Base-by-base conservation (phyloP, 768 basidiomycete species). In the Leccinum variicolor region DNA sequence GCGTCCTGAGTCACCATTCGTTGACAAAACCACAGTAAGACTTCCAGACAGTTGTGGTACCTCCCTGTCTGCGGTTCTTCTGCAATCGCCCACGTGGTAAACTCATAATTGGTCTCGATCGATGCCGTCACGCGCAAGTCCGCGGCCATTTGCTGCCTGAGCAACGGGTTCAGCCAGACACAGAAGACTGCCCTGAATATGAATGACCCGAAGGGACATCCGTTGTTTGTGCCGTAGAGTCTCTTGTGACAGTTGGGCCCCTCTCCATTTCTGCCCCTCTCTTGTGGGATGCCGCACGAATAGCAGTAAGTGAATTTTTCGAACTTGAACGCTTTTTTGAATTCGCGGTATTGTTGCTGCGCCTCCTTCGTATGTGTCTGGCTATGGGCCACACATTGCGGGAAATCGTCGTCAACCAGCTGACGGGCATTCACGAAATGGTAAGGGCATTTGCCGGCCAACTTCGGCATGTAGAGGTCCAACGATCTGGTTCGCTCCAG, bases 31-130 rank as follows among this genome's bases (percentile, higher is more conserved):
- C 59, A 60, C 0, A 60, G 21, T 28, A 60, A 60, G 3, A 10
- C 52, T 13, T 60, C 59, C n/a, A 60, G 5, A 10, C 52, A 53
- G 21, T 60, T 60, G 23, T 53, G 31, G 9, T 60, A 60, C 11
- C 34, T 46, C 0, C 59, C 59, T 4, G 14, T 15, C 6, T 25
- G 2, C 1, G 8, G 23, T 9, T 29, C 48, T 11, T 49, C 28
- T 25, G 6, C 19, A 8, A 15, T 17, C 6, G 52, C 55, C 55
- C 59, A 60, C 21, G 17, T 1, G 2, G 51, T 46, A 31, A 60
- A 60, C 1, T 52, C 46, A 31, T 31, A 4, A 10, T 31, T 10
- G 11, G 29, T 52, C 54, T 14, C 50, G 9, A 11, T 29, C 6
- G 28, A n/a, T 6, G 2, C 11, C 17, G 4, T 0, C 0, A 28